Percentiles rank a stretch among this genome's conserved stretches.
phyloP scores from a whole-genome alignment of 2,329 filamentous ascomycete genomes.

The Penicillium sp. region DNA sequence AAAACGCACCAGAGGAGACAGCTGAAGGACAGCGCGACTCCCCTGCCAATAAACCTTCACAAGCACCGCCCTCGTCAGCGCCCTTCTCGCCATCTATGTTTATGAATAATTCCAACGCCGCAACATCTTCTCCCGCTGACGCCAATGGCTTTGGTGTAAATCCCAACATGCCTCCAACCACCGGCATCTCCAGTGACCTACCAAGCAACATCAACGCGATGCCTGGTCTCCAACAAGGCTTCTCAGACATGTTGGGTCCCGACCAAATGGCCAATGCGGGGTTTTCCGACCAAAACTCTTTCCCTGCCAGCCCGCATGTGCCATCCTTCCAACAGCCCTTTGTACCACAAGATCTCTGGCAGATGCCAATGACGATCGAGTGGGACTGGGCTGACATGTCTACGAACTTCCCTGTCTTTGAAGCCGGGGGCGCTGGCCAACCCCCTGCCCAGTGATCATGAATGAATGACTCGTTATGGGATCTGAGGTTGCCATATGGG shows the following conservation, averaged over 20 bases:
- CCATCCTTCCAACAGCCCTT: constrained; percentile 73
- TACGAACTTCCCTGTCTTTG: constrained; percentile 35
- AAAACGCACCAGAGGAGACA: constrained; percentile 57
- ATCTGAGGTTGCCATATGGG: constrained; percentile 4
- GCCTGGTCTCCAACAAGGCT: constrained; percentile 33
- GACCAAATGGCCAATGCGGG: constrained; percentile 31
- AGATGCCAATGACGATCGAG: constrained; percentile 92
- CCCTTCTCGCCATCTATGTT: constrained; percentile 28
- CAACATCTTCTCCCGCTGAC: constrained; percentile 14
- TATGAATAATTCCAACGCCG: constrained; percentile 17
- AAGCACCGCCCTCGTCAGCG: constrained; percentile 15
- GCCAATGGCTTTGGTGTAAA: constrained; percentile 24
- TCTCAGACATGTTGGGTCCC: constrained; percentile 37
- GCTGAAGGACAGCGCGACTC: constrained; percentile 11
- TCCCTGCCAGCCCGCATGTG: constrained; percentile 31
- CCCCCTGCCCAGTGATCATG: constrained; percentile 26
- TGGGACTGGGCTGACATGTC: constrained; percentile 68
- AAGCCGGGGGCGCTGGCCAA: constrained; percentile 20
- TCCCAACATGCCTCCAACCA: constrained; percentile 21
- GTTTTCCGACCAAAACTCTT: constrained; percentile 31
- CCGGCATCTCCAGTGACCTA: constrained; percentile 23
- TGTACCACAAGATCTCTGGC: constrained; percentile 88
- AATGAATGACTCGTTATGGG: constrained; percentile 11
- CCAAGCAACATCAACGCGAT: constrained; percentile 27
- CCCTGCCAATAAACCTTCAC: constrained; percentile 27